Evolutionary conservation across 1,139 yeast species (phyloP), one percentile per base, ranked within the genome.

Genomic region (Lodderomyces theae): DNA sequence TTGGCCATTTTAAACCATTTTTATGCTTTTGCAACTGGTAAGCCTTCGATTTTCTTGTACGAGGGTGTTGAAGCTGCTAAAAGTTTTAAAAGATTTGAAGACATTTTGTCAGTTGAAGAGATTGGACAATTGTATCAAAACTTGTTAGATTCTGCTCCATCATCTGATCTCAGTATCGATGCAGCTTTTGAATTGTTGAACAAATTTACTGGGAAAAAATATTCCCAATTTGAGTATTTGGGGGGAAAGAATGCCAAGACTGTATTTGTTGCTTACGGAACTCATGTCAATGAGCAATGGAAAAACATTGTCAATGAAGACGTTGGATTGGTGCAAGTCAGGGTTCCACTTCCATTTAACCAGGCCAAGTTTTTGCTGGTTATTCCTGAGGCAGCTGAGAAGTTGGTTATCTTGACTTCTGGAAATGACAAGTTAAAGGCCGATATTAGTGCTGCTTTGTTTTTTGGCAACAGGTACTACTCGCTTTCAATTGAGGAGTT

Each of bases 341-440:
- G 96, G 61, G 78, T 87, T 39, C 94, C 95, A 43, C 67, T 84
- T 42, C 92, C 95, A 41, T 85, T 89, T 59, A 80, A 80, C 51
- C 71, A 77, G 34, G 70, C 69, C 32, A 78, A 77, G 50, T 86
- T 89, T 58, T 67, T 77, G 39, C 58, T 69, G 8, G 55, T 73
- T 15, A 65, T 90, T 40, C 94, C 96, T 18, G 46, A 63, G 3
- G 61, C 85, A 4, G 63, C 82, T 26, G 73, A 74, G 51, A 74
- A 75, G 47, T 67, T 89, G 43, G 80, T 86, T 40, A 83, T 87
- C 18, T 69, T 88, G 49, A 60, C 63, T 42, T 64, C 65, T 30
- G 25, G 18, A 3, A 58, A 54, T 22, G 58, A 63, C 37, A 51
- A 52, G 11, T 22, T 89, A 52, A 84, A 77, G 60, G 71, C 82